These are phyloP conservation scores for Globisporangium megalacanthum DNA, from an alignment of 352 stramenopile genomes.

Conservation along the genomic window DNA sequence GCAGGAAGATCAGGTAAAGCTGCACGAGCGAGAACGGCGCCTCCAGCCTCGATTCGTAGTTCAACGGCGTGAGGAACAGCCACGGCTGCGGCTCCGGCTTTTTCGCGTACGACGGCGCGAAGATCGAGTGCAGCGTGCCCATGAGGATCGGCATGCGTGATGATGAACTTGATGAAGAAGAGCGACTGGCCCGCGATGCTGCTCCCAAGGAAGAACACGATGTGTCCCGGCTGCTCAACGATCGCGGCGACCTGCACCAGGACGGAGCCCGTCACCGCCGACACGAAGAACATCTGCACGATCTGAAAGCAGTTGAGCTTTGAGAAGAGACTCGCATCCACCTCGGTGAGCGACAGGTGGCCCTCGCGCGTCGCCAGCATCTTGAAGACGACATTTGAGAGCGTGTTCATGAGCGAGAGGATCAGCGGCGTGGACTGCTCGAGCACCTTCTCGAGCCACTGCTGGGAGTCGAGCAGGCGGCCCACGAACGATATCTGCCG, in stretches of 20 bases:
- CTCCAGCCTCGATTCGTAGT: constrained; percentile 48
- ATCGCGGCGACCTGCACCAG: constrained; percentile 52
- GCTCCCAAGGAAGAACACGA: constrained; percentile 68
- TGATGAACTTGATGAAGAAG: constrained; percentile 78
- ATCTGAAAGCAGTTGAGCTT: constrained; percentile 78
- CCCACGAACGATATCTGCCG: constrained; percentile 44
- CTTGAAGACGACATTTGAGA: constrained; percentile 65
- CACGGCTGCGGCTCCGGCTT: constrained; percentile 37
- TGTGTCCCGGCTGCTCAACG: constrained; percentile 47
- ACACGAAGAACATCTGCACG: constrained; percentile 83
- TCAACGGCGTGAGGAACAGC: constrained; percentile 51
- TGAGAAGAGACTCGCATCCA: constrained; percentile 63
- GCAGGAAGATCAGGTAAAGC: constrained; percentile 68
- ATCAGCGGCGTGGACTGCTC: constrained; percentile 63
- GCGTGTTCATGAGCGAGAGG: constrained; percentile 61
- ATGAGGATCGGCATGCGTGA: constrained; percentile 52
- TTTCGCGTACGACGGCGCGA: constrained; percentile 52
- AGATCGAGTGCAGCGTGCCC: constrained; percentile 31
- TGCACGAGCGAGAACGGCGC: constrained; percentile 53
- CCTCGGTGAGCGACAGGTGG: constrained; percentile 57
- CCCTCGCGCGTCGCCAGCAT: constrained; percentile 57
- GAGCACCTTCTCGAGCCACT: constrained; percentile 44
- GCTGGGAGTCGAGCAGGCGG: constrained; percentile 33
- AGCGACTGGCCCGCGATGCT: constrained; percentile 72
- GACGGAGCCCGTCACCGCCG: constrained; percentile 57